phyloP scores from a whole-genome alignment of 805 yeast species.

The Clavispora asparagi region DNA sequence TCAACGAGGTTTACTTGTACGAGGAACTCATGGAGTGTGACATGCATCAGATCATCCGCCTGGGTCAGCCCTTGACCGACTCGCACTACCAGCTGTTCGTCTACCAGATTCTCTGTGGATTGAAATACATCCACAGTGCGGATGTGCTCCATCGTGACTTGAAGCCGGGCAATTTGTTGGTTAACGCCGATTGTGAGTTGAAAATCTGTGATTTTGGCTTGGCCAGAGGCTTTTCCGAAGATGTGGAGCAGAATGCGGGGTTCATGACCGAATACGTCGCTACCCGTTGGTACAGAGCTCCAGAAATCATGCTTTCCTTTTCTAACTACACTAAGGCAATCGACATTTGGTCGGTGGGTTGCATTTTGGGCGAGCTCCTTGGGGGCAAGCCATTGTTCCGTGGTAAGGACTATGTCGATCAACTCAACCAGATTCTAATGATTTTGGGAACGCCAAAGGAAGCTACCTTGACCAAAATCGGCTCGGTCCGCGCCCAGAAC shows the following conservation, averaged over 20 bases:
- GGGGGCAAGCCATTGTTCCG: constrained; percentile 90
- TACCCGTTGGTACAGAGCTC: constrained; percentile 98
- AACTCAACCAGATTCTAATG: constrained; percentile 78
- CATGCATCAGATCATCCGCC: constrained; percentile 93
- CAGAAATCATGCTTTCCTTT: constrained; percentile 92
- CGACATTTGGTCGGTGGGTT: constrained; percentile 97
- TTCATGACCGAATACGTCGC: constrained; percentile 97
- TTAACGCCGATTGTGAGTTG: constrained; percentile 94
- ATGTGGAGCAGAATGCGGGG: constrained; percentile 84
- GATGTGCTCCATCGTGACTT: constrained; percentile 91
- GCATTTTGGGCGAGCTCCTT: constrained; percentile 88
- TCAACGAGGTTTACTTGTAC: constrained; percentile 88
- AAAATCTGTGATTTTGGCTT: constrained; percentile 96
- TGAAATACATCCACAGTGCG: constrained; percentile 84
- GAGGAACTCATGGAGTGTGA: constrained; percentile 99
- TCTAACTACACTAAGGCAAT: constrained; percentile 95
- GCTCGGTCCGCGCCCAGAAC: constrained; percentile 85
- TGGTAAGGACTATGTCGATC: constrained; percentile 95
- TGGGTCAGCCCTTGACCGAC: constrained; percentile 90
- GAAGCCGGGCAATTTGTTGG: constrained; percentile 89
- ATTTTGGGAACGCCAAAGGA: constrained; percentile 88
- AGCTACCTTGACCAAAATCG: constrained; percentile 42
- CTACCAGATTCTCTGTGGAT: constrained; percentile 87
- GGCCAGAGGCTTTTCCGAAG: constrained; percentile 84
- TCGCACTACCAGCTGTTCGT: constrained; percentile 91